Evolutionary conservation across 2,329 filamentous ascomycete genomes (phyloP), one percentile per base, ranked within the genome.

Genomic region (Lachnellula cervina): DNA sequence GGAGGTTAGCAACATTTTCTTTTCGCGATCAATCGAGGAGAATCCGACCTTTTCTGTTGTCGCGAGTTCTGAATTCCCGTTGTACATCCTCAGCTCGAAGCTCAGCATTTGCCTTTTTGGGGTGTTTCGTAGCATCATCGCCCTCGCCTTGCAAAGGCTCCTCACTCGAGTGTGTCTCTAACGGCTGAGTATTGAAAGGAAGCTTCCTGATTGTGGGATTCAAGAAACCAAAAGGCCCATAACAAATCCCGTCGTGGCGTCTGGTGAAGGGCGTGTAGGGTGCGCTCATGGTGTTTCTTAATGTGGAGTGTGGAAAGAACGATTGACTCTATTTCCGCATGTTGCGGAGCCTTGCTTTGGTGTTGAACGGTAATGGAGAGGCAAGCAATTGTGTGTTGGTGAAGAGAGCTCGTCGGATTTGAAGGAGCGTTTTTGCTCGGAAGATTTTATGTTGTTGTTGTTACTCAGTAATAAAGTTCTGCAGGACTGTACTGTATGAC

Each of bases 191-290:
- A 37, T 50, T 23, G 14, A 59, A 21, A 37, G 57, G 49, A 43
- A 51, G 57, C 19, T 54, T 55, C 66, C 65, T 54, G 59, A 55
- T 51, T 43, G 79, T 82, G 4, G 79, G 78, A 58, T 81, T 80
- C 43, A 80, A 67, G 59, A 77, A 79, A 1, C 66, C 55, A 21
- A 80, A 59, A 9, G 78, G 75, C 0, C 78, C 78, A 6, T 64
- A 63, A 3, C 52, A 43, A 17, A 52, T 52, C 5, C 59, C 48
- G 21, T 53, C 45, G 42, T 52, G 52, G 11, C 19, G 47, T 5
- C 19, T 25, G 1, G n/a, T 28, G 37, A 47, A 23, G 47, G 44
- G 32, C 34, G 52, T 19, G 21, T n/a, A 35, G 38, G 11, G 42
- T 19, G 44, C 44, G 16, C 44, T 43, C 54, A 56, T 56, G 21